A percentile compares a stretch with the other conserved stretches of the same genome.
phyloP scores from a whole-genome alignment of 768 basidiomycete genomes.

The Dictyophora rubrovolvata region DNA sequence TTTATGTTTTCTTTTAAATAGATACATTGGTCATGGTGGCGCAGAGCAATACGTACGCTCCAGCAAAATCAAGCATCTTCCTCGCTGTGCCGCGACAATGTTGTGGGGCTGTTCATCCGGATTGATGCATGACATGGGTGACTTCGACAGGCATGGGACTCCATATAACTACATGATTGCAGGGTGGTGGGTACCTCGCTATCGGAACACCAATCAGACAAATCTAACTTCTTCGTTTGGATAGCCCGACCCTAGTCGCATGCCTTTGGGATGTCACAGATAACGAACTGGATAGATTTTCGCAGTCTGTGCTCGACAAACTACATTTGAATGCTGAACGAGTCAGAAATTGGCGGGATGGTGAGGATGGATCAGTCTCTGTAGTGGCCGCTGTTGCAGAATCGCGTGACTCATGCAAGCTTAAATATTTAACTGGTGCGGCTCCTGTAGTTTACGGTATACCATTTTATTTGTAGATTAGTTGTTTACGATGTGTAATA shows the following conservation, averaged over 20 bases:
- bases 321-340: conserved; percentile 37
- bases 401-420: conserved; percentile 73
- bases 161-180: conserved; percentile 95
- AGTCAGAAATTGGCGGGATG: conserved; percentile 15
- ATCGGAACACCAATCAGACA: neutral
- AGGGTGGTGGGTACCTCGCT: conserved; percentile 65
- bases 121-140: conserved; percentile 77
- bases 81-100: conserved; percentile 88
- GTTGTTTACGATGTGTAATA: neutral
- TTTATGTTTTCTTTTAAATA: conserved; percentile 21
- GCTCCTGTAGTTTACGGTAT: conserved; percentile 94
- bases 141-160: conserved; percentile 86
- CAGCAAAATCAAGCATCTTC: conserved; percentile 70
- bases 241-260: conserved; percentile 82
- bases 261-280: conserved; percentile 99
- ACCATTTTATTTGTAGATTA: conserved; percentile 68
- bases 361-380: conserved; percentile 27
- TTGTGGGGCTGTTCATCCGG: conserved; percentile 99
- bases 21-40: conserved; percentile 96
- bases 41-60: conserved; percentile 91
- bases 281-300: conserved; percentile 90
- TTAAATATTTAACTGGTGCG: conserved; percentile 90
- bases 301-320: conserved; percentile 71
- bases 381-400: conserved; percentile 71
- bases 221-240: conserved; percentile 1